Base-by-base conservation (phyloP, 768 basidiomycete genomes). In the Leccinum variicolor region DNA sequence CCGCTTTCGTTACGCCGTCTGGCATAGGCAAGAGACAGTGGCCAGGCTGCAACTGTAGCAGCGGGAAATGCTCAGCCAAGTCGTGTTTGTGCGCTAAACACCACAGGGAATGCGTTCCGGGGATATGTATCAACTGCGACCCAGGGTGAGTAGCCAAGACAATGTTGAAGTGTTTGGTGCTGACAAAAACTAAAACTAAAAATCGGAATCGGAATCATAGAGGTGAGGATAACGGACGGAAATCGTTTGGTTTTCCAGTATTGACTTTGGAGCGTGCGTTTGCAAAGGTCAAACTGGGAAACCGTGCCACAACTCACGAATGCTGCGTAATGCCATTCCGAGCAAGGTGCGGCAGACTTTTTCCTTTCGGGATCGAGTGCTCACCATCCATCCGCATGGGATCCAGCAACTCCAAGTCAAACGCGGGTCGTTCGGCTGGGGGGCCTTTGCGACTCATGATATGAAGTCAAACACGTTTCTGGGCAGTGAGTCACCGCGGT, bases 81-180 rank as follows among this genome's bases (percentile, higher is more conserved):
- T 54, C 33, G 3, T 85, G 83, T 61, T 36, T 64, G 1, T 85
- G 84, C 67, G 52, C 33, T 1, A 51, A 36, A 6, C 25, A 63
- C 0, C 43, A 26, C 0, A 72, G 79, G 50, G 84, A 85, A 64
- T 86, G 84, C 59, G 75, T 81, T 57, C 83, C 84, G 17, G 81
- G 81, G 10, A 53, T 79, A 5, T 86, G 84, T 63, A 31, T 60
- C 0, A 62, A 48, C 1, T 84, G 82, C 59, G 69, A 77, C 66
- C 75, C 79, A 55, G 70, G 76, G 78, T 78, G 53, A 62, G 71
- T 66, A n/a, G 15, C 7, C 17, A 7, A 36, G 1, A 33, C n/a
- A n/a, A n/a, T n/a, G n/a, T n/a, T n/a, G n/a, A n/a, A n/a, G n/a
- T 14, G 23, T 15, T 34, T 36, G 8, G 7, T 36, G 17, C 36